Evolutionary conservation across 225 moss, liverwort and hornwort genomes (phyloP).

Genomic region (Antitrichia curtipendula): DNA sequence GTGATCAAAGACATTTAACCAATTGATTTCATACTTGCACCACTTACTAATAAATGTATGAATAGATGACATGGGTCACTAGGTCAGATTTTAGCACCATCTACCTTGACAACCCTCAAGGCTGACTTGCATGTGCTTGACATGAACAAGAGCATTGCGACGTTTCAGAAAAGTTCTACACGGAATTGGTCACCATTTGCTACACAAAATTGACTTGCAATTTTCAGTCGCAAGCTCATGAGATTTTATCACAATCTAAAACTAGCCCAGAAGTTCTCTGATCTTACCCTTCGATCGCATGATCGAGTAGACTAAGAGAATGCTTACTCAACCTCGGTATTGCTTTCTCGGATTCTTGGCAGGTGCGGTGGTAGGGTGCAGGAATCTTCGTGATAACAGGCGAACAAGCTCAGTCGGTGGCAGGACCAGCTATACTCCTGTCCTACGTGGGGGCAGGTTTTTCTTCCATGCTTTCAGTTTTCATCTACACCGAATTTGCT

Average conservation of each 20-base stretch:
- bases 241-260: background rate
- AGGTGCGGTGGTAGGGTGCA: constrained; percentile 3
- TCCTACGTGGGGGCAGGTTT: background rate
- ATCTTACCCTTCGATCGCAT: background rate
- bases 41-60: background rate
- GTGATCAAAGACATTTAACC: background rate
- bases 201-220: background rate
- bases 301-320: background rate
- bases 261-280: background rate
- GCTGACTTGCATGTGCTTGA: background rate
- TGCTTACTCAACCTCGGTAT: background rate
- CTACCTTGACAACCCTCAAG: background rate
- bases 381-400: constrained; percentile 31
- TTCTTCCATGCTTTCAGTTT: background rate
- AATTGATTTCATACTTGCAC: background rate
- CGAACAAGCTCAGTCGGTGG: background rate
- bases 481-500: constrained; percentile 9
- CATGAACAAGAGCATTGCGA: background rate
- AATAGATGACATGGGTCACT: background rate
- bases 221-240: background rate
- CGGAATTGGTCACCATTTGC: background rate
- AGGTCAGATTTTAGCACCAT: background rate
- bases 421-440: constrained; percentile 11
- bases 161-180: background rate
- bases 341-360: background rate